Base-by-base conservation (phyloP, 441 rosid species). In the Biscutella laevigata region DNA sequence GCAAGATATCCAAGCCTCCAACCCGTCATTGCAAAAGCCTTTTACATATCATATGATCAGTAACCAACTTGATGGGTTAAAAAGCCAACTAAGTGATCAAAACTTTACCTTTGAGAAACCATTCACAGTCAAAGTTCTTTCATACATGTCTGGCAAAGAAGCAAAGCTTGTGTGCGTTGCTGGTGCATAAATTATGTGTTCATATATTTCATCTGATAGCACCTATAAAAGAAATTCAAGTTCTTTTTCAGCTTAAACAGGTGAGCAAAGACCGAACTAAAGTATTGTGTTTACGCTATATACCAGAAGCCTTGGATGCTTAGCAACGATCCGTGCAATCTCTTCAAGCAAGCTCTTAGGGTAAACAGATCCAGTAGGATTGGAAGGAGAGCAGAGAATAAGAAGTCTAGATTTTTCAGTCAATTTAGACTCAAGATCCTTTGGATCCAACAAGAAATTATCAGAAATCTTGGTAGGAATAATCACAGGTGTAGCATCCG, bases 1-100 rank as follows among this genome's bases (percentile, higher is more conserved):
- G 99, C 97, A 28, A 92, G 54, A 57, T 92, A 88, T 53, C 99
- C 97, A 51, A 92, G 95, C 38, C 99, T 74, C 97, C 99, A 92
- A 22, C 99, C 97, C 70, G 99, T 92, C 99, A 92, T 92, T 35
- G 99, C 99, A 53, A 84, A 92, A 46, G 99, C 95, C 99, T 92
- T 44, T 66, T 10, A 76, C 60, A 69, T 22, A 6, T 60, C 34
- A 64, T 29, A 45, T 0, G 51, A 20, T 58, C 59, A 51, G 54
- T 10, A 34, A 26, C 6, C 6, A 28, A 32, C 34, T 27, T 4
- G 9, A n/a, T 20, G 0, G 2, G 9, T 39, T 7, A 12, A 53
- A 42, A 1, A 47, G 26, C 20, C 29, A 50, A 7, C 5, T 14
- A 6, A 32, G 12, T 7, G 26, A 43, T 19, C 24, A 48, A 33